Conservation (phyloP, 768 basidiomycete genomes). For the Leccinum variicolor region DNA sequence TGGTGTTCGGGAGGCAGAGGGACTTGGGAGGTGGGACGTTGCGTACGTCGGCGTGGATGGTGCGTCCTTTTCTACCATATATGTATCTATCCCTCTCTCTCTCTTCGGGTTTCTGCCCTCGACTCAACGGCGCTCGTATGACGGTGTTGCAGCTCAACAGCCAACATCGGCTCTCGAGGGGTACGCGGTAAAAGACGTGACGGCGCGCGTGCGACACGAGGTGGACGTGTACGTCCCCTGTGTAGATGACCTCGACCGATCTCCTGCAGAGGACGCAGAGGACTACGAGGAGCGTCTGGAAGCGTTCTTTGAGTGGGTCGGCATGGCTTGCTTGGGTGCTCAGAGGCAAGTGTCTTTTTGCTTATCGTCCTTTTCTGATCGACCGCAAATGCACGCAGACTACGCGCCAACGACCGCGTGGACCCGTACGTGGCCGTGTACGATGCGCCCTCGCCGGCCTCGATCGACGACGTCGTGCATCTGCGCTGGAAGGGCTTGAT, state of each 20-base stretch:
- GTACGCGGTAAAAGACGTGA: slow-evolving; percentile 12
- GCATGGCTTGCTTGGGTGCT: slow-evolving; percentile 63
- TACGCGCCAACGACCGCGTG: slow-evolving; percentile 58
- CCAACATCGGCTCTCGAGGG: not conserved
- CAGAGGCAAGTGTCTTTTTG: slow-evolving; percentile 45
- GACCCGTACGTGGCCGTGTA: slow-evolving; percentile 72
- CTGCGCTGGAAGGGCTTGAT: slow-evolving; percentile 63
- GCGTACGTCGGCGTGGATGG: slow-evolving; percentile 32
- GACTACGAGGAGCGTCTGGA: slow-evolving; percentile 48
- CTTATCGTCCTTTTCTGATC: not conserved
- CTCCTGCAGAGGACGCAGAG: slow-evolving; percentile 36
- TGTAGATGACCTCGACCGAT: slow-evolving; percentile 26
- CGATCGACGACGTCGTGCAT: slow-evolving; percentile 46
- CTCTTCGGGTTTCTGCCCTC: not conserved
- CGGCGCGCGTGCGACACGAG: slow-evolving; percentile 21
- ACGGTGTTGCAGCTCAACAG: not conserved
- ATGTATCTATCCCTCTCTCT: not conserved
- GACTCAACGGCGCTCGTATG: not conserved
- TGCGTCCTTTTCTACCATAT: not conserved
- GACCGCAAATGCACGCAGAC: slow-evolving; percentile 32
- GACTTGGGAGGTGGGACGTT: slow-evolving; percentile 43
- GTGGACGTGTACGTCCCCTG: slow-evolving; percentile 41
- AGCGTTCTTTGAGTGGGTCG: slow-evolving; percentile 68
- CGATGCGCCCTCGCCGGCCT: slow-evolving; percentile 45
- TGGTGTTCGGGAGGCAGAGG: slow-evolving; percentile 32